Percentiles rank a stretch among this genome's conserved stretches.
phyloP scores from a whole-genome alignment of 805 yeast species.

The Wickerhamomyces tratensis region DNA sequence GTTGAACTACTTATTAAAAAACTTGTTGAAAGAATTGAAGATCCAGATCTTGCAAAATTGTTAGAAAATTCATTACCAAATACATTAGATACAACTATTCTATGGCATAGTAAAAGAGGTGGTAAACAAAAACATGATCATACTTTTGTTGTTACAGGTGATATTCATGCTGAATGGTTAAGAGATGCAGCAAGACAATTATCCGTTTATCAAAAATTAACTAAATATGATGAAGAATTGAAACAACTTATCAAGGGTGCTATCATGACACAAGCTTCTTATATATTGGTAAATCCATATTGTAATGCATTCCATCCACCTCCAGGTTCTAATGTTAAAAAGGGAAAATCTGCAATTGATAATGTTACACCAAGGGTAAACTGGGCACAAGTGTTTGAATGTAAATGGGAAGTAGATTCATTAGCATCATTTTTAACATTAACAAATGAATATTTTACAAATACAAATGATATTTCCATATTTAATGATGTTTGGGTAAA shows the following conservation, averaged over 20 bases:
- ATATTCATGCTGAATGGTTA: slow-evolving; percentile 90
- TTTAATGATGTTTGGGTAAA: slow-evolving; percentile 41
- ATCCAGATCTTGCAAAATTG: slow-evolving; percentile 61
- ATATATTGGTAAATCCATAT: slow-evolving; percentile 56
- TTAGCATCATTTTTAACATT: slow-evolving; percentile 73
- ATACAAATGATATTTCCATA: slow-evolving; percentile 38
- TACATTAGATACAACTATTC: slow-evolving; percentile 78
- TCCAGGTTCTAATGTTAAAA: slow-evolving; percentile 27
- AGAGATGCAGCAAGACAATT: slow-evolving; percentile 82
- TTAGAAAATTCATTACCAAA: slow-evolving; percentile 82
- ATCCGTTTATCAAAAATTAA: slow-evolving; percentile 60
- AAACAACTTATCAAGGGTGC: slow-evolving; percentile 61
- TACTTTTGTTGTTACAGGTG: slow-evolving; percentile 83
- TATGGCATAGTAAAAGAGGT: slow-evolving; percentile 42
- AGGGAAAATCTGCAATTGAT: slow-evolving; percentile 47
- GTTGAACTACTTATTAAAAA: slow-evolving; percentile 54
- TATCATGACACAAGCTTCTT: slow-evolving; percentile 66
- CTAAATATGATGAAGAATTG: slow-evolving; percentile 39
- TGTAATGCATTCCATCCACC: slow-evolving; percentile 95
- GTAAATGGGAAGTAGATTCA: slow-evolving; percentile 85
- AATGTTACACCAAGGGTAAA: slow-evolving; percentile 60
- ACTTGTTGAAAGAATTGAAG: slow-evolving; percentile 37
- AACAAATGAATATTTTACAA: slow-evolving; percentile 56
- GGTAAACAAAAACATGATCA: slow-evolving; percentile 28
- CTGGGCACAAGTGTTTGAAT: slow-evolving; percentile 70